Conservation (phyloP, 1,284 basidiomycete genomes). For the Xerocomus cyaneibrunnescens region DNA sequence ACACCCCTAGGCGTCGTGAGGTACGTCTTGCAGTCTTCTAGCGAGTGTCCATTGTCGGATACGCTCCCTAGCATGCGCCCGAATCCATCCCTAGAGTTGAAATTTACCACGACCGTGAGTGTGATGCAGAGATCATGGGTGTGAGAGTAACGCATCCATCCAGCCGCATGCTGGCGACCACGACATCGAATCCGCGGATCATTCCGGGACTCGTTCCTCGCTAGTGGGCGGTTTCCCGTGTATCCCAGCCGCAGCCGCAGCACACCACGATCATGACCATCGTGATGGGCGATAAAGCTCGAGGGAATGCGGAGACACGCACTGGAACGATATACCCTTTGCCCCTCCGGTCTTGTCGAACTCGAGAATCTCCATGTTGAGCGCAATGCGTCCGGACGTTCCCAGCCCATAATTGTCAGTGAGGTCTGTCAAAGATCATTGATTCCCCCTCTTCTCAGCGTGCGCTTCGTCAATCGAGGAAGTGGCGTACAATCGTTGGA, state of each 20-base stretch:
- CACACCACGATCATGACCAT: neutral
- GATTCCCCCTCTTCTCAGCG: neutral
- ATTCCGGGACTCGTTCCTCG: neutral
- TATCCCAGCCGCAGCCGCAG: neutral
- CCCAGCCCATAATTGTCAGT: conserved; percentile 64
- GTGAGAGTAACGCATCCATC: conserved; percentile 5
- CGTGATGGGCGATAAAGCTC: too few relatives aligned
- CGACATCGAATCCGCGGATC: conserved; percentile 10
- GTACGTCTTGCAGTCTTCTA: conserved; percentile 26
- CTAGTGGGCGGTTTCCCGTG: neutral
- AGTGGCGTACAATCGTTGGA: conserved; percentile 79
- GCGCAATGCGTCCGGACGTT: conserved; percentile 15
- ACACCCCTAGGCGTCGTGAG: conserved; percentile 25
- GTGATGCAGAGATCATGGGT: conserved; percentile 1
- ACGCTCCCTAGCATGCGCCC: conserved; percentile 23
- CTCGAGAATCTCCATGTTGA: conserved; percentile 38
- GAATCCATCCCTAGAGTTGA: conserved; percentile 25
- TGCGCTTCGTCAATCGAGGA: neutral
- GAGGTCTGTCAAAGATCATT: conserved; percentile 50
- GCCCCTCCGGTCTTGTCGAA: conserved; percentile 47
- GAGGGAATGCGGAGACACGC: too few relatives aligned
- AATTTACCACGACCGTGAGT: conserved; percentile 19
- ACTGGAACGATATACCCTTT: conserved; percentile 19
- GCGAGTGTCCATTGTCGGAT: conserved; percentile 22
- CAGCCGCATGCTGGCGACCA: neutral